Base-by-base conservation (phyloP, 2,329 filamentous ascomycete genomes). In the Fusarium tanahbumbuense region DNA sequence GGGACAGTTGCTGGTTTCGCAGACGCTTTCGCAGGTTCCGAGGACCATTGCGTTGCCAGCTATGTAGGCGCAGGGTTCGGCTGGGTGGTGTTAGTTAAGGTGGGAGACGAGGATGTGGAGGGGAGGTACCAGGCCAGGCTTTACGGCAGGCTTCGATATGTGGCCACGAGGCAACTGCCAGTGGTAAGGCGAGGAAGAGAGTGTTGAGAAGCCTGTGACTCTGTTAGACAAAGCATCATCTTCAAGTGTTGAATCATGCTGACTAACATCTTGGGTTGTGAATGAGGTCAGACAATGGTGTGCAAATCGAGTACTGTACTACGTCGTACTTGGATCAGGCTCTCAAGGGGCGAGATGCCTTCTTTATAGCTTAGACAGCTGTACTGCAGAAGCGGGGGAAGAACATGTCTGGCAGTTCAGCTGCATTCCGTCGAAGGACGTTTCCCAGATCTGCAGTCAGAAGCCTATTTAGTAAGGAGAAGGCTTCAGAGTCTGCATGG, bases 21-120 rank as follows among this genome's bases (percentile, higher is more conserved):
- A 52, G 25, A 52, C 49, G 49, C 49, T 52, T 25, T 52, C 49
- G 49, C 49, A 52, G 2, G 49, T 52, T 2, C 49, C 49, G 3
- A 52, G 32, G 5, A 52, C 34, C 49, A 52, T 52, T 41, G 34
- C 49, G 13, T 52, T 52, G 8, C 49, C 49, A 13, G 49, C 49
- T 8, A 52, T 42, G 9, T 52, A 52, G 23, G 49, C 49, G 11
- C 49, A 52, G 3, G 49, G 49, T 9, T 52, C 49, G 13, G 49
- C 49, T 52, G 9, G 8, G 7, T 5, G 1, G 5, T 4, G 8
- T 52, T 20, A 52, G 48, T 12, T 8, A 2, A 2, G 22, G 2
- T 12, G 6, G 9, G 25, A 27, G 25, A 25, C 25, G 10, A 27
- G 25, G 25, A 27, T 27, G 3, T 25, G 11, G n/a, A 28, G 3